Percentiles rank a stretch among this genome's conserved stretches.
phyloP scores from a whole-genome alignment of 2,329 filamentous ascomycete species.

The Microdochium bolleyi region DNA sequence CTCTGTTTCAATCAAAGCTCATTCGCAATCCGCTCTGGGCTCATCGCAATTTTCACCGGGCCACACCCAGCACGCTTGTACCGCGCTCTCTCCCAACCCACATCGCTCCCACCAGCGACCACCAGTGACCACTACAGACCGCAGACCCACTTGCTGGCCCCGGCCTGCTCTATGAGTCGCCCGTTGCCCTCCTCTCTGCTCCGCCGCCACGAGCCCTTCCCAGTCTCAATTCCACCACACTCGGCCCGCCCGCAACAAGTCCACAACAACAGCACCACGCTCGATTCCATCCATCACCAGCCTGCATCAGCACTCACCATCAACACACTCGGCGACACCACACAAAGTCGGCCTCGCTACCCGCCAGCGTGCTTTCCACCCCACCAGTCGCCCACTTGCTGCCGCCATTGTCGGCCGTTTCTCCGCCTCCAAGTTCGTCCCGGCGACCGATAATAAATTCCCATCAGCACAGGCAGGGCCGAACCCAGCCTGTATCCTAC shows the following conservation, averaged over 20 bases:
- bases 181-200: no score
- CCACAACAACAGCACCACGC: neutral
- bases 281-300: neutral
- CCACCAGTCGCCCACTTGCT: no score
- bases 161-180: no score
- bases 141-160: no score
- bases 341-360: no score
- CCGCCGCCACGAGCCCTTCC: no score
- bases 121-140: no score
- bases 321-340: neutral
- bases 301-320: neutral
- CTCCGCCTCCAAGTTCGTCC: neutral
- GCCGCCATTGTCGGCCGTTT: neutral
- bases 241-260: neutral
- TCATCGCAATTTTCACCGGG: neutral
- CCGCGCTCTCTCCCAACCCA: no score
- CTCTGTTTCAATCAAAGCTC: no score
- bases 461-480: neutral
- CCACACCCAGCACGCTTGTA: neutral
- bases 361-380: no score
- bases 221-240: neutral
- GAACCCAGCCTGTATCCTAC: neutral
- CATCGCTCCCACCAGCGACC: no score
- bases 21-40: neutral
- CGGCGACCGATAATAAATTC: neutral